A percentile compares a stretch with the other conserved stretches of the same genome.
Evolutionary conservation across 1,284 basidiomycete species (phyloP).

Genomic region (Pterula multifida): DNA sequence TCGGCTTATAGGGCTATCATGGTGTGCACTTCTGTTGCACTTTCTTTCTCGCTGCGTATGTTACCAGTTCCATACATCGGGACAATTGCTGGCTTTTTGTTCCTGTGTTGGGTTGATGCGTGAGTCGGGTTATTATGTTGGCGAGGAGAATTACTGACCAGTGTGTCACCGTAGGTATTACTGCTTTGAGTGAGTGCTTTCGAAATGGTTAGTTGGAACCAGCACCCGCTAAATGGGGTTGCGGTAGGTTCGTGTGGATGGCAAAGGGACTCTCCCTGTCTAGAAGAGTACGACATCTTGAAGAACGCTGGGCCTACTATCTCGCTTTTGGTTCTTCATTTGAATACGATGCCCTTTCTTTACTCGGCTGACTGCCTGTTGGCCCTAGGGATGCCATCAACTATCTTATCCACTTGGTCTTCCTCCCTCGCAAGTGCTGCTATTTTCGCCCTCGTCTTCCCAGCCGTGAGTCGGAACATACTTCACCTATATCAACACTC

Average conservation of each 20-base stretch:
- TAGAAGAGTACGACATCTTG: slow-evolving; percentile 57
- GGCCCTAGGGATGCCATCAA: slow-evolving; percentile 43
- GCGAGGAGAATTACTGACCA: slow-evolving; percentile 5
- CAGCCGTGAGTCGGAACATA: slow-evolving; percentile 20
- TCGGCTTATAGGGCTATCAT: slow-evolving; percentile 72
- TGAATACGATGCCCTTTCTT: slow-evolving; percentile 4
- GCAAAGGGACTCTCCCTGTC: slow-evolving; percentile 58
- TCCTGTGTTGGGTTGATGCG: slow-evolving; percentile 77
- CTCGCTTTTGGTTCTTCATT: slow-evolving; percentile 56
- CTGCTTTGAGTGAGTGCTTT: slow-evolving; percentile 67
- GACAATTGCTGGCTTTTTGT: slow-evolving; percentile 45
- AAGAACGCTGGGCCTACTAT: slow-evolving; percentile 80
- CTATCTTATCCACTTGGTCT: slow-evolving; percentile 58
- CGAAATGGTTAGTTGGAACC: slow-evolving; percentile 6
- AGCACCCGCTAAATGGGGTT: not conserved
- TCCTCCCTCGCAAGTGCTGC: slow-evolving; percentile 64
- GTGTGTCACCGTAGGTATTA: slow-evolving; percentile 51
- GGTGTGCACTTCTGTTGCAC: slow-evolving; percentile 61
- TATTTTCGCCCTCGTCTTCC: slow-evolving; percentile 69
- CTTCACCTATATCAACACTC: slow-evolving; percentile 9
- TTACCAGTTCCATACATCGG: slow-evolving; percentile 48
- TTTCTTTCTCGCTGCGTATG: slow-evolving; percentile 51
- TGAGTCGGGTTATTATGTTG: slow-evolving; percentile 25
- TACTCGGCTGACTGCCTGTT: not conserved
- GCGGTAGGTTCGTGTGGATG: slow-evolving; percentile 64